A percentile compares a stretch with the other conserved stretches of the same genome.
phyloP scores from a whole-genome alignment of 441 rosid genomes.

The Jatropha multifida region DNA sequence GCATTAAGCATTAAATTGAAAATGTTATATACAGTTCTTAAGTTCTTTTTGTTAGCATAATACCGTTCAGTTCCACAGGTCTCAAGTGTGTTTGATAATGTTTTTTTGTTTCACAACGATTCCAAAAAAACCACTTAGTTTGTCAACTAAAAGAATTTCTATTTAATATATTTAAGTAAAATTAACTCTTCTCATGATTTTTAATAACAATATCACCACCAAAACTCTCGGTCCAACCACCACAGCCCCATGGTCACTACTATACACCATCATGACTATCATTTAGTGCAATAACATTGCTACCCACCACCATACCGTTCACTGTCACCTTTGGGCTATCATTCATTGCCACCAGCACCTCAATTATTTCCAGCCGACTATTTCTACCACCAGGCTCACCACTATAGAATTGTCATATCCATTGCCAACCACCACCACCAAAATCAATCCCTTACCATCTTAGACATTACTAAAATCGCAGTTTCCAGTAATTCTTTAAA shows the following conservation, averaged over 20 bases:
- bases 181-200: background rate
- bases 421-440: background rate
- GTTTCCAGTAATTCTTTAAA: background rate
- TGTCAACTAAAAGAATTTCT: background rate
- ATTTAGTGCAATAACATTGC: too few relatives aligned
- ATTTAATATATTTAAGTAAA: background rate
- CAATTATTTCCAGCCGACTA: background rate
- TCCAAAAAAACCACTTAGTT: background rate
- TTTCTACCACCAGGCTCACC: background rate
- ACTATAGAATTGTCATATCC: background rate
- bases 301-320: background rate
- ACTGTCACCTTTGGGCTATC: background rate
- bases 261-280: background rate
- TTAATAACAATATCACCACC: background rate
- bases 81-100: background rate
- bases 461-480: background rate
- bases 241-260: background rate
- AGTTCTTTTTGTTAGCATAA: background rate
- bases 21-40: background rate
- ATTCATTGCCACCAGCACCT: background rate
- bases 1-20: background rate
- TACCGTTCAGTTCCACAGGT: background rate
- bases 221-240: too few relatives aligned
- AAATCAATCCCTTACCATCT: background rate
- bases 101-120: background rate